Percentiles rank a stretch among this genome's conserved stretches.
Conservation (phyloP, 495 filamentous ascomycete genomes). For the Xylaria venustula region DNA sequence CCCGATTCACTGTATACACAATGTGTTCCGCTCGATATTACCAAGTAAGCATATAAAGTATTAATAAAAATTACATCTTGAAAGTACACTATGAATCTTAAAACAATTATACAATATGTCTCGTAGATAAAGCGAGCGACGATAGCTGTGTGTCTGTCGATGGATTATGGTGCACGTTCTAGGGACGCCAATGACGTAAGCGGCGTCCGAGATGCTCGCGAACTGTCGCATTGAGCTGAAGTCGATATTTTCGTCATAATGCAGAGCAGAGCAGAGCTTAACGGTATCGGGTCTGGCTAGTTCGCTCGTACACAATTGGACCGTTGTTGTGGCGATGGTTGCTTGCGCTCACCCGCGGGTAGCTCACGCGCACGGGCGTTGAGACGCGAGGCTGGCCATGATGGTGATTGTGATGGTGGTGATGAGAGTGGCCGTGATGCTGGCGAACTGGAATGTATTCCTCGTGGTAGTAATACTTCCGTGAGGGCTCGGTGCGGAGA, state of each 20-base stretch:
- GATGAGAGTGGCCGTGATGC: conserved; percentile 17
- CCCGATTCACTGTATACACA: too few relatives aligned
- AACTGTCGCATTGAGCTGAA: not conserved
- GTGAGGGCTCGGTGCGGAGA: conserved; percentile 34
- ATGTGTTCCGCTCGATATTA: too few relatives aligned
- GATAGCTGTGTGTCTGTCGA: not conserved
- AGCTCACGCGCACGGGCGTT: conserved; percentile 1
- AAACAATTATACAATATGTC: not conserved
- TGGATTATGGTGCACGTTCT: not conserved
- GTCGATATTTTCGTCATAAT: not conserved
- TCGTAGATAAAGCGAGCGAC: not conserved
- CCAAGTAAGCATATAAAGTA: too few relatives aligned
- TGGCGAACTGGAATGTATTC: conserved; percentile 42
- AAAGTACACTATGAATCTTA: too few relatives aligned
- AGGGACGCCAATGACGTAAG: conserved; percentile 1
- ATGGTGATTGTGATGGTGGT: conserved; percentile 18
- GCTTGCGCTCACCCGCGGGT: conserved; percentile 31
- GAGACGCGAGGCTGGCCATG: conserved; percentile 26
- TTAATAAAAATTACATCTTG: too few relatives aligned
- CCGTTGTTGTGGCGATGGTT: conserved; percentile 31
- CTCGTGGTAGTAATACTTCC: conserved; percentile 51
- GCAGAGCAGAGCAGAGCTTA: conserved; percentile 11
- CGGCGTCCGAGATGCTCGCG: not conserved
- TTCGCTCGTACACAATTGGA: conserved; percentile 32
- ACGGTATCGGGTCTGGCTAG: conserved; percentile 29